These are phyloP conservation scores for Talaromyces sp. DNA, from an alignment of 2,329 filamentous ascomycete genomes.

Conservation along the genomic window DNA sequence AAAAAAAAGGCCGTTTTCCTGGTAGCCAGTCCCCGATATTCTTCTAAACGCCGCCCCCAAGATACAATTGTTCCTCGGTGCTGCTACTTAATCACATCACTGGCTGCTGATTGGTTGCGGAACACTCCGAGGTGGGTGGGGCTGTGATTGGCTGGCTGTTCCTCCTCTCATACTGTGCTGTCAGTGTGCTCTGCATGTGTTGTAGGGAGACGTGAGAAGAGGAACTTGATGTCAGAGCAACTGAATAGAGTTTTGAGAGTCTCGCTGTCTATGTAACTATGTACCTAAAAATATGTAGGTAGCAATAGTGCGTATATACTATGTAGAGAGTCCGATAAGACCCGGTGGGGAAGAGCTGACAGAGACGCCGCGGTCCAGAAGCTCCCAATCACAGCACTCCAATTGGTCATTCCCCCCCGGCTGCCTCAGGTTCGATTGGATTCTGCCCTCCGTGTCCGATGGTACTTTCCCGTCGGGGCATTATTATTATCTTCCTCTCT, in stretches of 20 bases:
- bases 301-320: too few relatives aligned
- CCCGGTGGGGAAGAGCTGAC: constrained; percentile 3
- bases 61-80: background rate
- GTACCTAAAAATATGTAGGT: too few relatives aligned
- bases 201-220: background rate
- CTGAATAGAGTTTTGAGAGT: background rate
- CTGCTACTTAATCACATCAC: background rate
- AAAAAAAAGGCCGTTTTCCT: background rate
- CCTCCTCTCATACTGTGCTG: background rate
- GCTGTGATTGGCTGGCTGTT: background rate
- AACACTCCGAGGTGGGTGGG: background rate
- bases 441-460: background rate
- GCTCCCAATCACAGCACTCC: background rate
- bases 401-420: constrained; percentile 6
- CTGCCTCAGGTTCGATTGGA: background rate
- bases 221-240: background rate
- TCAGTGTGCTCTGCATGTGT: background rate
- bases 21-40: background rate
- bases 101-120: background rate
- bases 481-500: background rate
- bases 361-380: constrained; percentile 13
- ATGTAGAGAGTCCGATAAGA: background rate
- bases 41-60: background rate
- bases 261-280: too few relatives aligned
- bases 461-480: background rate